Percentiles rank a stretch among this genome's conserved stretches.
Evolutionary conservation across 2,329 filamentous ascomycete genomes (phyloP).

Genomic region (Pyrenophora seminiperda): DNA sequence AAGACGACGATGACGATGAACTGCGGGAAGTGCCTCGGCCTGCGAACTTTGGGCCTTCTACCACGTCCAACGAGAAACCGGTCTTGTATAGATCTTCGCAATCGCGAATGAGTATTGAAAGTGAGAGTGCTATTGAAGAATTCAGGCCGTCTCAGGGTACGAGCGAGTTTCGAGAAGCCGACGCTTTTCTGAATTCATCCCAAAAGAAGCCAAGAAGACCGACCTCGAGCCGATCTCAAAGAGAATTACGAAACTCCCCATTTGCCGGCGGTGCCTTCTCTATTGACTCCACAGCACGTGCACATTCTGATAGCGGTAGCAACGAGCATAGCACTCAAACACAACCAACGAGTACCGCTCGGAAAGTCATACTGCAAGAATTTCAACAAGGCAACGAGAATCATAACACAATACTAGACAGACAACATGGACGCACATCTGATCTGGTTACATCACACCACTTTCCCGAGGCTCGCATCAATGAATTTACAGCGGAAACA

Average conservation of each 20-base stretch:
- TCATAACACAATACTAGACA: not conserved
- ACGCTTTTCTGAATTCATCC: slow-evolving; percentile 12
- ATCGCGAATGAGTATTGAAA: slow-evolving; percentile 23
- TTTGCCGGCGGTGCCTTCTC: slow-evolving; percentile 2
- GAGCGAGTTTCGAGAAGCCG: slow-evolving; percentile 27
- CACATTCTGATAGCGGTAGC: too few relatives aligned
- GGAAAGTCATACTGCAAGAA: slow-evolving; percentile 7
- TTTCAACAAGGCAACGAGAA: slow-evolving; percentile 22
- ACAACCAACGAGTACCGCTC: not conserved
- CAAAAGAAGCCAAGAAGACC: slow-evolving; percentile 19
- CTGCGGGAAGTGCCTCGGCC: slow-evolving; percentile 1
- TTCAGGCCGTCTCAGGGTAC: not conserved
- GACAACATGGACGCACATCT: not conserved
- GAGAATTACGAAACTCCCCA: slow-evolving; percentile 1
- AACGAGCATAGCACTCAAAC: too few relatives aligned
- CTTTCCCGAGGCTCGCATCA: slow-evolving; percentile 30
- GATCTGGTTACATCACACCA: slow-evolving; percentile 13
- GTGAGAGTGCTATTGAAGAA: slow-evolving; percentile 7
- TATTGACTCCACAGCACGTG: not conserved
- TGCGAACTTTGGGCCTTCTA: not conserved
- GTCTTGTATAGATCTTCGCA: slow-evolving; percentile 10
- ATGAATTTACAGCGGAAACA: slow-evolving; percentile 24
- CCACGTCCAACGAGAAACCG: not conserved
- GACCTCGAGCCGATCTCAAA: not conserved
- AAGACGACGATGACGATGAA: slow-evolving; percentile 14